Evolutionary conservation across 345 rosid species (phyloP), one percentile per base, ranked within the genome.

Genomic region (Citrus medica): DNA sequence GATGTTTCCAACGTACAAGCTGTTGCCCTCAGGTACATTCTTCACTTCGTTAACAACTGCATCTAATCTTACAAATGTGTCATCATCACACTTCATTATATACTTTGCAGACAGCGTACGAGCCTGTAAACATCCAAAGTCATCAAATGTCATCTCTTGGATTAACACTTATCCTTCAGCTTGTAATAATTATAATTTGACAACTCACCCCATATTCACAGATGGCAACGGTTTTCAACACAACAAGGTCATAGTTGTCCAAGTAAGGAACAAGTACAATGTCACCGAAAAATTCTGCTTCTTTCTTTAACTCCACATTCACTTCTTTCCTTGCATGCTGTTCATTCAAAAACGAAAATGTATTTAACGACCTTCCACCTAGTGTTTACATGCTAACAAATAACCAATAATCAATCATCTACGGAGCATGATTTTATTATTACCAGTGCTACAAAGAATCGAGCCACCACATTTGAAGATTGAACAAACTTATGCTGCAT

Each of bases 211-310:
- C 97, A 80, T 91, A 88, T 91, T 95, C 98, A 62, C 98, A 95
- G 68, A 95, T 95, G 61, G 98, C 98, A 86, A 93, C 93, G 62
- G 98, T 95, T 85, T 95, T 95, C 71, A 95, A 84, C 17, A 95
- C 99, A 25, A 93, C 98, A 56, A 95, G 97, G 83, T 95, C 99
- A 73, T 95, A 95, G 86, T 90, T 93, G 75, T 93, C 99, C 97
- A 93, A 87, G 84, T 92, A 95, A 21, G 99, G 98, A 59, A 95
- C 96, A 19, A 95, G 82, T 35, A 95, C 94, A 75, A 92, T 87
- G 86, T 93, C 98, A 53, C 96, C 93, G 69, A 95, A 95, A 76
- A 88, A 95, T 77, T 93, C 98, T 38, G 99, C 99, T 90, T 95
- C 99, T 87, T 88, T 90, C 90, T 93, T 95, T 76, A 95, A 71